Percentiles rank a stretch among this genome's conserved stretches.
These are phyloP conservation scores for Sphaceloma murrayae DNA, from an alignment of 2,329 filamentous ascomycete species.

Conservation along the genomic window DNA sequence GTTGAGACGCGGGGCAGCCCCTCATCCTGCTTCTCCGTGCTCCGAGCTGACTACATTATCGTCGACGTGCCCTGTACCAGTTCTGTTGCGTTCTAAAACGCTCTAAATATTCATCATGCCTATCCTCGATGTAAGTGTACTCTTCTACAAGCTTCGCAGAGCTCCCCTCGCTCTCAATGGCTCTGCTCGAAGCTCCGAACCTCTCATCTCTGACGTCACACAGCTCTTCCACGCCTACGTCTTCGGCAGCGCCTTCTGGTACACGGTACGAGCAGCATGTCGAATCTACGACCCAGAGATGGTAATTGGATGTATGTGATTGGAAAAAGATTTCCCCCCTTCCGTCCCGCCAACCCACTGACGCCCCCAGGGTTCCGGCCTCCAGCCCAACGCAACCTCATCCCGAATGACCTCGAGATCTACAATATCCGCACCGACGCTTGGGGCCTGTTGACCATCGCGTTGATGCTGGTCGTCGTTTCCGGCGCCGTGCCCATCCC, in stretches of 20 bases:
- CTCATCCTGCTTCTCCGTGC: not conserved
- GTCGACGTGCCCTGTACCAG: conserved; percentile 4
- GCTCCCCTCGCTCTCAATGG: conserved; percentile 14
- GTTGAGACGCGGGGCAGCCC: conserved; percentile 9
- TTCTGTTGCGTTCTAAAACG: too few species aligned
- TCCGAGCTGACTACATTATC: not conserved
- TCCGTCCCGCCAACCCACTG: not conserved
- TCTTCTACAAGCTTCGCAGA: not conserved
- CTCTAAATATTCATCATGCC: conserved; percentile 16
- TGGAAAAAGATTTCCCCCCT: too few species aligned
- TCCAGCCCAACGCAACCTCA: conserved; percentile 22
- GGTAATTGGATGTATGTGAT: conserved; percentile 26
- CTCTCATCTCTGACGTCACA: conserved; percentile 15
- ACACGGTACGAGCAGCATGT: conserved; percentile 27
- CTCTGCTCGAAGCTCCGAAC: conserved; percentile 9
- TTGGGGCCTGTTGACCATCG: conserved; percentile 28
- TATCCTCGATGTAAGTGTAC: conserved; percentile 19
- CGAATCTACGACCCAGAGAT: conserved; percentile 28
- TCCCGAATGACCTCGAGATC: conserved; percentile 29
- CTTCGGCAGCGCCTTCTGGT: conserved; percentile 31
- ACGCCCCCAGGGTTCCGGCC: conserved; percentile 28
- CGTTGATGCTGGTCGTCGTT: conserved; percentile 26
- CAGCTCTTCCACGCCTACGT: conserved; percentile 26
- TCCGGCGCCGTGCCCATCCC: conserved; percentile 27
- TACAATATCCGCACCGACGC: conserved; percentile 32